phyloP scores from a whole-genome alignment of 352 stramenopile species.

The Detonula confervacea region DNA sequence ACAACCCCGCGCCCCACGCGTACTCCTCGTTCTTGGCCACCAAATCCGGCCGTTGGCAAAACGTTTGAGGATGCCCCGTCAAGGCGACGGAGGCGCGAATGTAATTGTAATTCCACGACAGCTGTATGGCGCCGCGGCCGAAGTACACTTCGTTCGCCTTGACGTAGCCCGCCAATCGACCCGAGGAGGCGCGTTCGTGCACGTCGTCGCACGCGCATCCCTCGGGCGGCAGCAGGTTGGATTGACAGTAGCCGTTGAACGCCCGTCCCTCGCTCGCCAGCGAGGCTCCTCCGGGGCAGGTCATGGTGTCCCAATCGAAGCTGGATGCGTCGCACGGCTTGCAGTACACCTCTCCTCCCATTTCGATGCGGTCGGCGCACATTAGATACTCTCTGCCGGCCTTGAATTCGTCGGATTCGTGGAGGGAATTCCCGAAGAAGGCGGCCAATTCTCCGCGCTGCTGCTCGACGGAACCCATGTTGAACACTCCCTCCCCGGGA shows the following conservation, averaged over 20 bases:
- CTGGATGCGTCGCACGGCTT: conserved; percentile 52
- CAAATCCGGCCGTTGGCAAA: conserved; percentile 60
- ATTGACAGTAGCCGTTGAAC: conserved; percentile 62
- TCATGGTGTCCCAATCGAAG: conserved; percentile 61
- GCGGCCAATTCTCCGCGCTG: conserved; percentile 49
- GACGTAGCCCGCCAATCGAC: conserved; percentile 56
- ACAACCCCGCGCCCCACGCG: conserved; percentile 46
- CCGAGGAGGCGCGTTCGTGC: conserved; percentile 16
- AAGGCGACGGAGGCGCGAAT: conserved; percentile 50
- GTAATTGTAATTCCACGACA: conserved; percentile 64
- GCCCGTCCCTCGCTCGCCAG: conserved; percentile 50
- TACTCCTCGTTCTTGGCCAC: conserved; percentile 56
- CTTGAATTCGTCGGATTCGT: conserved; percentile 59
- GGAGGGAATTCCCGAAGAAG: conserved; percentile 55
- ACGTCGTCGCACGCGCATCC: conserved; percentile 49
- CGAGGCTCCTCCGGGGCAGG: conserved; percentile 38
- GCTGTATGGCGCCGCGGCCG: conserved; percentile 35
- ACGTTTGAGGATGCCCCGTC: conserved; percentile 50
- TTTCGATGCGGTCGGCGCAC: conserved; percentile 49
- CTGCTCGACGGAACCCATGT: conserved; percentile 57
- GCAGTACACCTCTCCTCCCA: conserved; percentile 44
- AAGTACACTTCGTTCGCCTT: conserved; percentile 52
- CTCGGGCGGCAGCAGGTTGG: conserved; percentile 42
- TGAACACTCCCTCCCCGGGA: conserved; percentile 63
- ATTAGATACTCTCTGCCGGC: conserved; percentile 59